Conservation (phyloP, 2,329 filamentous ascomycete genomes). For the Alternaria alternata region DNA sequence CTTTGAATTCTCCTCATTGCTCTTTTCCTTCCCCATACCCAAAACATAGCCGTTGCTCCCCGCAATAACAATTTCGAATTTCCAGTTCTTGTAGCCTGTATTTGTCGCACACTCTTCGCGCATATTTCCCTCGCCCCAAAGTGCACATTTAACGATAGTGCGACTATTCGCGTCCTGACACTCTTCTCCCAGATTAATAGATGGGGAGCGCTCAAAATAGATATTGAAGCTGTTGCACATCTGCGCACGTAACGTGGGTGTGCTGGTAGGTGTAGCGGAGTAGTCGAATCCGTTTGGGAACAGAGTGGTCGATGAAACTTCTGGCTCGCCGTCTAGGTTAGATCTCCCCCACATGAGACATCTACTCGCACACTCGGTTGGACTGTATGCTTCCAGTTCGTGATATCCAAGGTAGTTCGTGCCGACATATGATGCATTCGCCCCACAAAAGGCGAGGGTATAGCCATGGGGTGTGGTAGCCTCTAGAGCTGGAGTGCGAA, state of each 20-base stretch:
- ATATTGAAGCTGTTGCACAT: conserved; percentile 13
- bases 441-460: neutral
- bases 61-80: conserved; percentile 10
- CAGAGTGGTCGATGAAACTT: neutral
- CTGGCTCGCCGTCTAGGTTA: neutral
- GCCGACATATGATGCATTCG: conserved; percentile 6
- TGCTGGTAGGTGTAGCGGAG: too few relatives aligned
- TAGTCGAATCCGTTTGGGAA: neutral
- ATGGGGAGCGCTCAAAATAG: conserved; percentile 13
- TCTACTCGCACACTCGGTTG: neutral
- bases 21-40: neutral
- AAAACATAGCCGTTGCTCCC: conserved; percentile 13
- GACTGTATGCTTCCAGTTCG: conserved; percentile 6
- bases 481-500: neutral
- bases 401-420: conserved; percentile 1
- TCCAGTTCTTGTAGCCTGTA: conserved; percentile 8
- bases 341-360: neutral
- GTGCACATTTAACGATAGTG: conserved; percentile 12
- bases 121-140: conserved; percentile 6
- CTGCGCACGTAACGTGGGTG: neutral
- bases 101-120: neutral
- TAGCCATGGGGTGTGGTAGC: conserved; percentile 4
- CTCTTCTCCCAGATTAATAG: neutral
- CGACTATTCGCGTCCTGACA: conserved; percentile 7
- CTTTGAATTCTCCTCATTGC: neutral